phyloP scores from a whole-genome alignment of 371 early-diverging fungal species.

The Mucor indicus region DNA sequence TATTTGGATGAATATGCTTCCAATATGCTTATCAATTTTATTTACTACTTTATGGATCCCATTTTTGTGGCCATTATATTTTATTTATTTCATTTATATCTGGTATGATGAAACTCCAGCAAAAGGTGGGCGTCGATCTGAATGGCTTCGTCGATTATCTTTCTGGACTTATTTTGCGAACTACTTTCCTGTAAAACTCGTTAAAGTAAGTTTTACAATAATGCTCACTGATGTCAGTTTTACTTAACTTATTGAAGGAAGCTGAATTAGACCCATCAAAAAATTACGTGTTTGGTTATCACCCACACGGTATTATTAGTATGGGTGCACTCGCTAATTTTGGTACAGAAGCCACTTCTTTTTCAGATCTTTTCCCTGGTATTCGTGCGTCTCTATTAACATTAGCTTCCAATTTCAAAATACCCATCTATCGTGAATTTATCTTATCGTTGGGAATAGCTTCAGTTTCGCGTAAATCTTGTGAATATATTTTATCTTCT shows the following conservation, averaged over 20 bases:
- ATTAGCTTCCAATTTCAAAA: conserved; percentile 57
- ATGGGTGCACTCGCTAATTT: conserved; percentile 82
- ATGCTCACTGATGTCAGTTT: background rate
- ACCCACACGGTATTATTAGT: conserved; percentile 84
- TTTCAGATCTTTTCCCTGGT: conserved; percentile 68
- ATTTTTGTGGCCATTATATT: conserved; percentile 53
- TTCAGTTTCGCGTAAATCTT: conserved; percentile 75
- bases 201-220: conserved; percentile 52
- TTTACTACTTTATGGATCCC: conserved; percentile 34
- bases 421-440: conserved; percentile 77
- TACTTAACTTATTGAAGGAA: conserved; percentile 46
- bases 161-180: conserved; percentile 75
- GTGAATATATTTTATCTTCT: conserved; percentile 67
- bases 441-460: conserved; percentile 68
- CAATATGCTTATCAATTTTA: conserved; percentile 47
- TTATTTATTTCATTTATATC: conserved; percentile 66
- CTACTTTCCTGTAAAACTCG: conserved; percentile 76
- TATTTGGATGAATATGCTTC: conserved; percentile 32
- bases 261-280: conserved; percentile 70
- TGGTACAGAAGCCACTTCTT: conserved; percentile 69
- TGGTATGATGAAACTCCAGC: conserved; percentile 61
- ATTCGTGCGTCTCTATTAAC: conserved; percentile 62
- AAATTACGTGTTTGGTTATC: conserved; percentile 79
- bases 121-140: conserved; percentile 65
- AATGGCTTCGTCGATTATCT: conserved; percentile 48